Percentiles rank a stretch among this genome's conserved stretches.
Evolutionary conservation across 176 grass and related monocot genomes (phyloP).

Genomic region (Puya raimondii): DNA sequence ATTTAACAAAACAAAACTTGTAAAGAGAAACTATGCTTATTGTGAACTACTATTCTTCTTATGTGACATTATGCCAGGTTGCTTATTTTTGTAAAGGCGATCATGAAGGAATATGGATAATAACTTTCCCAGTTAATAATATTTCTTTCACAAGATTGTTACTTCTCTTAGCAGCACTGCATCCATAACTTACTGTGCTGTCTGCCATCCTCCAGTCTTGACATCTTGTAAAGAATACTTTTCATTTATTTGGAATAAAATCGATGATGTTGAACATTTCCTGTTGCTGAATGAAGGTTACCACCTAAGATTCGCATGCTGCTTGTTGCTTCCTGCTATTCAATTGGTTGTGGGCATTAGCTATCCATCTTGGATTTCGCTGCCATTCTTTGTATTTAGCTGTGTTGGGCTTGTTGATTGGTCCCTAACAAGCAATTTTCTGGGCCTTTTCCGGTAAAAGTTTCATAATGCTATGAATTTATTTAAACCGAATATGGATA

Average conservation of each 20-base stretch:
- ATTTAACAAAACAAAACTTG: no score
- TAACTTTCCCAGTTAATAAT: no score
- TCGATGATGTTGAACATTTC: background rate
- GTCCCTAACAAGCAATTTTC: slow-evolving; percentile 97
- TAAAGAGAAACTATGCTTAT: no score
- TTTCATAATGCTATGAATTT: slow-evolving; percentile 6
- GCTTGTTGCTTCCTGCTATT: slow-evolving; percentile 71
- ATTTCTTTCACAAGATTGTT: no score
- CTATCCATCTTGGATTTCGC: slow-evolving; percentile 85
- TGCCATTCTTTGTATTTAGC: slow-evolving; percentile 97
- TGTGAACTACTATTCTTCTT: no score
- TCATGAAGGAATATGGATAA: no score
- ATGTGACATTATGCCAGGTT: no score
- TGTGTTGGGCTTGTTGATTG: slow-evolving; percentile 95
- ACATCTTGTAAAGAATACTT: no score
- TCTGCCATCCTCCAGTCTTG: no score
- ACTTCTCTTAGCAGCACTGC: no score
- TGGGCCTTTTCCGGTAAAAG: slow-evolving; percentile 88
- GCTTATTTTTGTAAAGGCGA: no score
- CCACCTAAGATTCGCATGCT: slow-evolving; percentile 73
- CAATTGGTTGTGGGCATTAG: slow-evolving; percentile 94
- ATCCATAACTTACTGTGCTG: no score
- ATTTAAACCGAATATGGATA: background rate
- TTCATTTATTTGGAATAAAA: background rate
- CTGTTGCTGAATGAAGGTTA: slow-evolving; percentile 57